Base-by-base conservation (phyloP, 345 rosid genomes). In the Arabis hirsuta region DNA sequence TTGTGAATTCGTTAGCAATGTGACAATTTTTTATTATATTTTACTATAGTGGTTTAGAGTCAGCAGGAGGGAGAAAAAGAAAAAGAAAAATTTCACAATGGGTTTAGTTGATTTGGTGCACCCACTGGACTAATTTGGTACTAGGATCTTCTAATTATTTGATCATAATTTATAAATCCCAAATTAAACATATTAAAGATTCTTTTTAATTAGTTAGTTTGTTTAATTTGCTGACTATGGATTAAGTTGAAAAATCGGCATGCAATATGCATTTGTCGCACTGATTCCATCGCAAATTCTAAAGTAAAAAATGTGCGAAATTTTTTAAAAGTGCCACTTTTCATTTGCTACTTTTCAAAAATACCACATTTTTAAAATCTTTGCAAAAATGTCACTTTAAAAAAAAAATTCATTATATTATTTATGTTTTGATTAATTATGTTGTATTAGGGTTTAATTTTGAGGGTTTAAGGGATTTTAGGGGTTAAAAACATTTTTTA, bases 71-170 rank as follows among this genome's bases (percentile, higher is more conserved):
- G 22, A 55, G 31, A 63, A 55, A 63, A 61, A 47, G 14, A 9
- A 4, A 4, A 26, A 12, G 7, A 42, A 32, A 72, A 24, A 4
- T 44, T 36, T 51, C 57, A 55, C 70, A 69, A 46, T 34, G 34
- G 46, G 27, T 61, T 69, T 56, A 76, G 80, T 76, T 76, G 80
- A 76, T 64, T 71, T 59, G 80, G 80, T 76, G 29, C 72, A 76
- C 76, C 80, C 67, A 76, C 80, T 76, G 9, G 72, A 70, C 75
- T 70, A 7, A 48, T 63, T 76, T 42, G 32, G 55, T 70, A 64
- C 72, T 70, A 64, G 50, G 80, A 76, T 62, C 29, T 54, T 46
- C 66, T 47, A 10, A 55, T 46, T 12, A 62, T 62, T 39, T 43
- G 13, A 68, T 16, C 44, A 16, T 14, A 27, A 69, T 56, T 45